These are phyloP conservation scores for Fusarium multiceps DNA, from an alignment of 2,329 filamentous ascomycete genomes.

Conservation along the genomic window DNA sequence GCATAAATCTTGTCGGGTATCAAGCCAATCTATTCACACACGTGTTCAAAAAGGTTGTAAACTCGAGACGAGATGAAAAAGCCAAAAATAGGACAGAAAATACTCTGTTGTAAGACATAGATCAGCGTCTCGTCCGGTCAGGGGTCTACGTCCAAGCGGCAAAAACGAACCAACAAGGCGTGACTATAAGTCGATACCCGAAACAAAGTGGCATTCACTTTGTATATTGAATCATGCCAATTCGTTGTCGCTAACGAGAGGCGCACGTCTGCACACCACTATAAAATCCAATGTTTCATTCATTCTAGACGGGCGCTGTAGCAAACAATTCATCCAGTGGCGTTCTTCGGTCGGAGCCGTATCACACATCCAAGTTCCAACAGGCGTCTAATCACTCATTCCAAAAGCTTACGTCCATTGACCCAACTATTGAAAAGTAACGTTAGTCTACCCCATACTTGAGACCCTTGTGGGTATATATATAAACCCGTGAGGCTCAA, in stretches of 20 bases:
- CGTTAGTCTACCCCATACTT: neutral
- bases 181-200: constrained; percentile 1
- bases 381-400: constrained; percentile 1
- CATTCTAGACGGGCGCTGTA: neutral
- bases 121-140: neutral
- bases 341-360: constrained; percentile 20
- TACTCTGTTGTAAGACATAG: neutral
- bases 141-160: neutral
- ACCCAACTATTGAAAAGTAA: neutral
- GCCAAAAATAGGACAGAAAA: neutral
- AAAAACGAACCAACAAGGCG: neutral
- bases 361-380: constrained; percentile 16
- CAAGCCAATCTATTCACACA: neutral
- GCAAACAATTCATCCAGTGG: constrained; percentile 1
- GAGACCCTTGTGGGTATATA: constrained; percentile 11
- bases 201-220: neutral
- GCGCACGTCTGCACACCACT: neutral
- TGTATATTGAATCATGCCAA: constrained; percentile 1
- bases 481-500: constrained; percentile 23
- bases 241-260: neutral
- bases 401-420: constrained; percentile 29
- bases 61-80: neutral
- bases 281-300: neutral
- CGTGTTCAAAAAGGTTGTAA: neutral
- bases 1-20: neutral